Conservation (phyloP, 75 land plant genomes). For the Pinus albicaulis region DNA sequence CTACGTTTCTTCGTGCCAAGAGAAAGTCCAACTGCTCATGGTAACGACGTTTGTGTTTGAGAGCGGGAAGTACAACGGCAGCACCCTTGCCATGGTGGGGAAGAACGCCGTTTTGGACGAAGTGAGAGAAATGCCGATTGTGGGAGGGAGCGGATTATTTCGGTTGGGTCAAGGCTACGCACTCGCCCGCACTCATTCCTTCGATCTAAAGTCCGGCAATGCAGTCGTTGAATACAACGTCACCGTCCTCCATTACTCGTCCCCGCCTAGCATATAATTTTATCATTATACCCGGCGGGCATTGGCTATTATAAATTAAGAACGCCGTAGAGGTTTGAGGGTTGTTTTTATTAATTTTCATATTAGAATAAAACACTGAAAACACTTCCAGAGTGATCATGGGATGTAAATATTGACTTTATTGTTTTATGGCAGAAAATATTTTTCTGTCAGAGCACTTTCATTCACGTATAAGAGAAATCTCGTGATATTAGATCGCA, state of each 20-base stretch:
- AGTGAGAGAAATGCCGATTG: constrained; percentile 21
- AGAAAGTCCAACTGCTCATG: constrained; percentile 9
- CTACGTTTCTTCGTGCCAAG: background rate
- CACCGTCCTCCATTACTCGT: constrained; percentile 21
- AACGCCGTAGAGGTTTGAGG: too few species aligned
- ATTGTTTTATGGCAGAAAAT: too few species aligned
- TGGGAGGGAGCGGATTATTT: constrained; percentile 22
- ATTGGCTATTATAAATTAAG: too few species aligned
- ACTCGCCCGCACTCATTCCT: background rate
- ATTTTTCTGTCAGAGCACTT: too few species aligned
- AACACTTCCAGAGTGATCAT: too few species aligned
- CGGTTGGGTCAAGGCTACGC: constrained; percentile 19
- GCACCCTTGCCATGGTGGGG: constrained; percentile 17
- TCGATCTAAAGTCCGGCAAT: background rate
- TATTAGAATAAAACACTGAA: too few species aligned
- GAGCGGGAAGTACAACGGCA: constrained; percentile 7
- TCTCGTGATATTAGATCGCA: too few species aligned
- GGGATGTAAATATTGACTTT: too few species aligned
- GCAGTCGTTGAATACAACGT: constrained; percentile 24
- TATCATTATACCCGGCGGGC: too few species aligned
- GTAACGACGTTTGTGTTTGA: constrained; percentile 10
- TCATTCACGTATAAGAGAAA: too few species aligned
- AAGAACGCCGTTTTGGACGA: background rate
- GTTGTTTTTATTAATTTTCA: too few species aligned
- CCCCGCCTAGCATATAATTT: too few species aligned